phyloP scores from a whole-genome alignment of 306 rosid genomes.

The Carpinus fangiana region DNA sequence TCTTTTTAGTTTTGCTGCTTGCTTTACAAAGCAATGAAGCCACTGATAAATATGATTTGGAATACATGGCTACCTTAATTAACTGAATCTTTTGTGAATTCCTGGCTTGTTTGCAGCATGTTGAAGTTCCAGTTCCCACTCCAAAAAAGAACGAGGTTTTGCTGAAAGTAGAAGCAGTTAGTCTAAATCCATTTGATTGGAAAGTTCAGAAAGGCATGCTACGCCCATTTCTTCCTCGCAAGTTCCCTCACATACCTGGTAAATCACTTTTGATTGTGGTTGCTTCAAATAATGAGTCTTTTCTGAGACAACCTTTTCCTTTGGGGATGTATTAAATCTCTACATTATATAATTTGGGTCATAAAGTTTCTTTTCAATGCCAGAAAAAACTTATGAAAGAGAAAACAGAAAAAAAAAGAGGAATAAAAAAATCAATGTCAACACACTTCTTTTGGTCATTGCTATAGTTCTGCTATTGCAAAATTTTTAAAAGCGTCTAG shows the following conservation, averaged over 20 bases:
- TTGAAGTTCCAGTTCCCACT: constrained; percentile 54
- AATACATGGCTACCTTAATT: not conserved
- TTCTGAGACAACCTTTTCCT: too few relatives aligned
- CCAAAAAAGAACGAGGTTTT: constrained; percentile 63
- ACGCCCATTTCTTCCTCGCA: constrained; percentile 61
- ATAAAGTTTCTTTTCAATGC: not conserved
- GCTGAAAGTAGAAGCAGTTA: constrained; percentile 71
- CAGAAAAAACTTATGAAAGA: not conserved
- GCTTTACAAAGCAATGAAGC: not conserved
- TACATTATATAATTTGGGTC: not conserved
- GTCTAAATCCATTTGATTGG: constrained; percentile 78
- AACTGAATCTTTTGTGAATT: not conserved
- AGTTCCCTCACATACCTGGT: constrained; percentile 74
- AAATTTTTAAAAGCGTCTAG: not conserved
- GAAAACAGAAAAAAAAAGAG: not conserved
- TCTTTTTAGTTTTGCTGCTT: not conserved
- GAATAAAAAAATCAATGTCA: not conserved
- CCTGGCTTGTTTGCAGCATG: constrained; percentile 48
- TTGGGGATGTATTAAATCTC: not conserved
- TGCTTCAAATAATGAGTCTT: too few relatives aligned
- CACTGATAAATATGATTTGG: not conserved
- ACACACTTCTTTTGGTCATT: not conserved
- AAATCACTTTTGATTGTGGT: constrained; percentile 7
- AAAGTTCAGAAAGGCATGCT: constrained; percentile 66
- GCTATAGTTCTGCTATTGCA: constrained; percentile 2